A percentile compares a stretch with the other conserved stretches of the same genome.
These are phyloP conservation scores for Elaphomyces granulatus DNA, from an alignment of 495 filamentous ascomycete genomes.

Conservation along the genomic window DNA sequence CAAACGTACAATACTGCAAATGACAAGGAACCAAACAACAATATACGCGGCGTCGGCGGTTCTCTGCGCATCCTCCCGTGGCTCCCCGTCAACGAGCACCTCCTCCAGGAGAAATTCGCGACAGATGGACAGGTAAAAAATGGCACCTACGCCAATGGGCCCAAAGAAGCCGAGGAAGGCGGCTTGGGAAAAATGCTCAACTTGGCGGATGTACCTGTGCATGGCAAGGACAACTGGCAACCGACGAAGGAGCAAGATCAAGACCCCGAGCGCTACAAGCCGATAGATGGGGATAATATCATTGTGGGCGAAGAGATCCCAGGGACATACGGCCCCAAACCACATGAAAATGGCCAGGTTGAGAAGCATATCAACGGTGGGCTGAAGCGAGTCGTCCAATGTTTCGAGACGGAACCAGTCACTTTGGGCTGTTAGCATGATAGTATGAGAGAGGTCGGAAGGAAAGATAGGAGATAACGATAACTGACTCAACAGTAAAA, in stretches of 20 bases:
- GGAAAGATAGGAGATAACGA: not conserved
- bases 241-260: constrained; percentile 67
- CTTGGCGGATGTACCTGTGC: constrained; percentile 66
- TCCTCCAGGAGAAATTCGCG: constrained; percentile 45
- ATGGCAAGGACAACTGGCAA: constrained; percentile 61
- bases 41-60: constrained; percentile 51
- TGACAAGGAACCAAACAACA: constrained; percentile 74
- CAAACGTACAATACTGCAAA: constrained; percentile 69
- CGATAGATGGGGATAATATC: constrained; percentile 61
- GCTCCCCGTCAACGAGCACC: constrained; percentile 41
- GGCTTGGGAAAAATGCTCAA: constrained; percentile 58
- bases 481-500: constrained; percentile 63
- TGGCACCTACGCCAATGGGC: constrained; percentile 82
- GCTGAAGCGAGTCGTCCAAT: constrained; percentile 75
- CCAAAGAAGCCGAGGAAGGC: constrained; percentile 87
- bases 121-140: constrained; percentile 78
- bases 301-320: constrained; percentile 55
- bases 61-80: constrained; percentile 49
- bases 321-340: constrained; percentile 82
- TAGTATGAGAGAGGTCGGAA: not conserved
- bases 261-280: constrained; percentile 61
- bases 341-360: constrained; percentile 83
- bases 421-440: constrained; percentile 17
- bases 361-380: constrained; percentile 77
- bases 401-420: constrained; percentile 91